These are phyloP conservation scores for Spathaspora hagerdaliae DNA, from an alignment of 805 yeast genomes.

Conservation along the genomic window DNA sequence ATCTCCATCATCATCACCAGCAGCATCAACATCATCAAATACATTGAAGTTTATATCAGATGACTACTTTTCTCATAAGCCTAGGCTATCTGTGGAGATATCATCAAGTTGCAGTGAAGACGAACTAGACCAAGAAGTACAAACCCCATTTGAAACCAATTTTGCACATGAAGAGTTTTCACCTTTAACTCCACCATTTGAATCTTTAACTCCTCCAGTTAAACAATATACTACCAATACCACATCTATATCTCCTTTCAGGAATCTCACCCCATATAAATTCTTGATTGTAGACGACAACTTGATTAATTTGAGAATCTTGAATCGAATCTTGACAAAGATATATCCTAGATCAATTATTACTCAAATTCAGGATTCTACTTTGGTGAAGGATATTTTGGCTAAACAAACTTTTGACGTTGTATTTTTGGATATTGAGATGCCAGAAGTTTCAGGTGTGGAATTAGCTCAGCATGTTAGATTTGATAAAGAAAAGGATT, in stretches of 20 bases:
- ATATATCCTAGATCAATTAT: slow-evolving; percentile 31
- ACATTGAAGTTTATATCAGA: slow-evolving; percentile 1
- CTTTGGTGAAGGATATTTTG: slow-evolving; percentile 20
- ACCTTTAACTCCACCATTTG: slow-evolving; percentile 1
- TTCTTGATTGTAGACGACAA: slow-evolving; percentile 40
- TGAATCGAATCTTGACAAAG: slow-evolving; percentile 26
- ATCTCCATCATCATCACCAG: background rate
- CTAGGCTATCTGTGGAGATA: slow-evolving; percentile 4
- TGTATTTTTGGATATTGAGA: slow-evolving; percentile 42
- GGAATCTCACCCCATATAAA: slow-evolving; percentile 10
- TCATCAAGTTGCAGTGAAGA: background rate
- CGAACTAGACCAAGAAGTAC: slow-evolving; percentile 1
- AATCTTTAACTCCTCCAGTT: background rate
- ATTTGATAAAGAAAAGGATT: slow-evolving; percentile 7
- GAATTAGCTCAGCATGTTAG: slow-evolving; percentile 25
- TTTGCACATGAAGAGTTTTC: background rate
- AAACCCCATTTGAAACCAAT: background rate
- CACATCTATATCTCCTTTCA: background rate
- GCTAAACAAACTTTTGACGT: slow-evolving; percentile 19
- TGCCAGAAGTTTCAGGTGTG: slow-evolving; percentile 40
- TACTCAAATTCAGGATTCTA: slow-evolving; percentile 25
- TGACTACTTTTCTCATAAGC: slow-evolving; percentile 7
- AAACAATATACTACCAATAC: background rate
- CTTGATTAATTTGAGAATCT: slow-evolving; percentile 34
- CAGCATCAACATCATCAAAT: background rate